Conservation (phyloP, 164 flowering plant species). For the Saururus chinensis region DNA sequence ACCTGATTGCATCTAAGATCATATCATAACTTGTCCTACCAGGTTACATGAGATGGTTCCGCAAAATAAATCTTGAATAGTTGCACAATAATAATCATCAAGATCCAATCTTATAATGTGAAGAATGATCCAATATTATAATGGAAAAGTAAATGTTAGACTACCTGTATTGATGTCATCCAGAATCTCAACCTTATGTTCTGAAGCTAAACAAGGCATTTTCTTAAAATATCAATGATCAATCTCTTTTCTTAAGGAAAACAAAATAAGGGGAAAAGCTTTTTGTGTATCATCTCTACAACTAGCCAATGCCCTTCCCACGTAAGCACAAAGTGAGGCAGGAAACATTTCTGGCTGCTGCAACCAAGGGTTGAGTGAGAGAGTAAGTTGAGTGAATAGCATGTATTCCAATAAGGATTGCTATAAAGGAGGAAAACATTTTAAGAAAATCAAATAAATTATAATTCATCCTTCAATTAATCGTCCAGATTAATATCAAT, state of each 20-base stretch:
- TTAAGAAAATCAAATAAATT: no score
- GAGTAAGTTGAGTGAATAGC: no score
- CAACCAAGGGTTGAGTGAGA: no score
- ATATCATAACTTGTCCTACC: slow-evolving; percentile 30
- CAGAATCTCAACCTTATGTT: slow-evolving; percentile 43
- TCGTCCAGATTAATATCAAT: neutral
- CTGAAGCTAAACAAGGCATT: slow-evolving; percentile 52
- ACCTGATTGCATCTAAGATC: neutral
- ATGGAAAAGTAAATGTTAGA: neutral
- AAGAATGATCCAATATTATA: neutral
- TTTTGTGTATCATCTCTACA: no score
- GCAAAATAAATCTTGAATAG: slow-evolving; percentile 88
- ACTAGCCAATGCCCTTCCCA: slow-evolving; percentile 80
- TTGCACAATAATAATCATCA: neutral
- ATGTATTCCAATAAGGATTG: no score
- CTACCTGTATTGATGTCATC: slow-evolving; percentile 54
- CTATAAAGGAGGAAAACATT: no score
- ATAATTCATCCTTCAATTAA: no score
- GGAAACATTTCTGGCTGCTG: no score
- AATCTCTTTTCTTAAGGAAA: slow-evolving; percentile 72
- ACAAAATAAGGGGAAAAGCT: no score
- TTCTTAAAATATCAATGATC: slow-evolving; percentile 60
- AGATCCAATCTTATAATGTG: neutral
- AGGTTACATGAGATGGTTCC: slow-evolving; percentile 92
- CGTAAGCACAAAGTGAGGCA: no score